phyloP scores from a whole-genome alignment of 2,329 filamentous ascomycete species.

The Pseudocercospora musae region DNA sequence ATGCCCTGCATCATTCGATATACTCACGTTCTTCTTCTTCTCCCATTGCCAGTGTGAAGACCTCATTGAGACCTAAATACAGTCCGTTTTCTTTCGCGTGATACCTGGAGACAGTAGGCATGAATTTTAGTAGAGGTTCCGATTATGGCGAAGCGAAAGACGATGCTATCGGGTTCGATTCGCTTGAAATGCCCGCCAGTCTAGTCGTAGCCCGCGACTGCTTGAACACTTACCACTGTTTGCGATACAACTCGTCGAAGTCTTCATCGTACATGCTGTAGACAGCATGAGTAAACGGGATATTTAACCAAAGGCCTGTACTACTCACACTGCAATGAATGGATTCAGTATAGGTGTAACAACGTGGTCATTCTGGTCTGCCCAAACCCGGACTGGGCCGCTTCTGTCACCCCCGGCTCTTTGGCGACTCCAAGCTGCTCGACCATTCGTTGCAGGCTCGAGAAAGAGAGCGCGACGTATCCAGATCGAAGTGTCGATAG shows the following conservation, averaged over 20 bases:
- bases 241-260: neutral
- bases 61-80: neutral
- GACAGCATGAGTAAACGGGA: neutral
- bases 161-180: neutral
- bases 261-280: neutral
- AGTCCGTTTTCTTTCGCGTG: neutral
- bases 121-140: neutral
- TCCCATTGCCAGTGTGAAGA: neutral
- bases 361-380: neutral
- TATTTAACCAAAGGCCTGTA: neutral
- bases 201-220: neutral
- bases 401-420: too few relatives aligned
- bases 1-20: too few relatives aligned
- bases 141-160: neutral
- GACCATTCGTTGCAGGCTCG: neutral
- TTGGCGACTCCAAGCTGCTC: neutral
- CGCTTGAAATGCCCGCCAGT: neutral
- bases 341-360: neutral
- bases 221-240: neutral
- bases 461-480: conserved; percentile 4
- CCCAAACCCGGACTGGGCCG: neutral
- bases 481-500: neutral
- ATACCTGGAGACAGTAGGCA: neutral
- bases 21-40: neutral
- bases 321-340: neutral